Evolutionary conservation across 805 yeast genomes (phyloP), one percentile per base, ranked within the genome.

Genomic region (Kockiozyma suomiensis): DNA sequence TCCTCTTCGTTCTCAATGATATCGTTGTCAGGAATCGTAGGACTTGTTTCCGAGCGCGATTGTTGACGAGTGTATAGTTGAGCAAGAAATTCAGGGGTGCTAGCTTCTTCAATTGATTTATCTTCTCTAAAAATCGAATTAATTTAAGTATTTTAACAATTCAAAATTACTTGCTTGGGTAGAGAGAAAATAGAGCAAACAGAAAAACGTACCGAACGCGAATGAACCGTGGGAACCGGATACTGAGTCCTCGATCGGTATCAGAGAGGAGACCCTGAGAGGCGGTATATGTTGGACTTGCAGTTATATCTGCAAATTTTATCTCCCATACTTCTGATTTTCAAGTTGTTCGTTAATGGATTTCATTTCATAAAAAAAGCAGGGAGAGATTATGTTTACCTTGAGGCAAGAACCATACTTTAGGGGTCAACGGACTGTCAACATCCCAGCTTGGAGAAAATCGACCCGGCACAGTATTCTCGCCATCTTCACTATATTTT

Each of bases 211-310:
- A 54, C 59, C 67, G 23, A 17, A 47, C 50, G 17, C 70, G 43
- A 4, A 67, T 48, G 53, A 67, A 67, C 15, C 70, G 53, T n/a
- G 70, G 70, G 42, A 67, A 67, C n/a, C 70, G 50, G n/a, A 67
- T 56, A 15, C 66, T 59, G 23, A 67, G 50, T 1, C 70, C 70
- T 6, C 67, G 63, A 17, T 59, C 64, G 5, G 57, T 19, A 6
- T n/a, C 32, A 0, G 26, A 43, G 15, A 54, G 45, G 12, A 54
- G 23, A 10, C 54, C 66, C n/a, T 41, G 54, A 1, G 59, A 68
- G 2, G 70, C 68, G 5, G 68, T 47, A 53, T 67, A 67, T 15
- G 62, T 51, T 10, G 70, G 70, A 48, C 68, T 64, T 15, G 50
- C 40, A 2, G 70, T 67, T 10, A 67, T 53, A 38, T 67, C 70